Evolutionary conservation across 2,329 filamentous ascomycete genomes (phyloP).

Genomic region (Rhinocladiella similis): DNA sequence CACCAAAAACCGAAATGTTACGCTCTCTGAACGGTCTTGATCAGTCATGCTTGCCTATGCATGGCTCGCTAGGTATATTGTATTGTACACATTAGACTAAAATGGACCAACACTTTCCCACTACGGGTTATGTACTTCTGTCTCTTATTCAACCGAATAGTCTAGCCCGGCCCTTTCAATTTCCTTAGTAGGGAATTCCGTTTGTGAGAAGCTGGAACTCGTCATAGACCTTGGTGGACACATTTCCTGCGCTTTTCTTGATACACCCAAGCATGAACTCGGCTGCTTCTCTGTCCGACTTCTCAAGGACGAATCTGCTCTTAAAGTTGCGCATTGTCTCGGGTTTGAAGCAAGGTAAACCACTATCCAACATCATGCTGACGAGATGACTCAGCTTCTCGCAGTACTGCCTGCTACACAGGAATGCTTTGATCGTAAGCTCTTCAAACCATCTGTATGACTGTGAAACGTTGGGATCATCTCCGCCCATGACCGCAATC

Average conservation of each 20-base stretch:
- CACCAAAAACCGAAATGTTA: too few relatives aligned
- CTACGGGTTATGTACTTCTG: not conserved
- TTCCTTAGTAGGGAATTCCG: slow-evolving; percentile 80
- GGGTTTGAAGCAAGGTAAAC: slow-evolving; percentile 95
- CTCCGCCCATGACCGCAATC: slow-evolving; percentile 94
- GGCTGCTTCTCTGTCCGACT: slow-evolving; percentile 86
- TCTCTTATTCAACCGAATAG: not conserved
- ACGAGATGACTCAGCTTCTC: slow-evolving; percentile 90
- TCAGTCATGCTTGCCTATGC: too few relatives aligned
- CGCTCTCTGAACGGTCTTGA: too few relatives aligned
- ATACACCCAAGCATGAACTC: slow-evolving; percentile 90
- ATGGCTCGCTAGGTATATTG: too few relatives aligned
- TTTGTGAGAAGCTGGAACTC: slow-evolving; percentile 97
- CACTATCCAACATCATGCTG: slow-evolving; percentile 91
- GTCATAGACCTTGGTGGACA: slow-evolving; percentile 93
- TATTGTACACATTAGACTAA: slow-evolving; percentile 7
- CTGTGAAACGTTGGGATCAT: slow-evolving; percentile 67
- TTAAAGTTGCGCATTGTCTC: slow-evolving; percentile 91
- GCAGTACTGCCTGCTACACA: slow-evolving; percentile 80
- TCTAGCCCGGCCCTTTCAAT: not conserved
- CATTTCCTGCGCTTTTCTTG: slow-evolving; percentile 84
- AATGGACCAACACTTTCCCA: not conserved
- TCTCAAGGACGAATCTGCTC: slow-evolving; percentile 89
- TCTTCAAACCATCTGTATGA: slow-evolving; percentile 96
- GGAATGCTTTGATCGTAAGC: slow-evolving; percentile 90